phyloP scores from a whole-genome alignment of 768 basidiomycete species.

The Auriscalpium microsporum region DNA sequence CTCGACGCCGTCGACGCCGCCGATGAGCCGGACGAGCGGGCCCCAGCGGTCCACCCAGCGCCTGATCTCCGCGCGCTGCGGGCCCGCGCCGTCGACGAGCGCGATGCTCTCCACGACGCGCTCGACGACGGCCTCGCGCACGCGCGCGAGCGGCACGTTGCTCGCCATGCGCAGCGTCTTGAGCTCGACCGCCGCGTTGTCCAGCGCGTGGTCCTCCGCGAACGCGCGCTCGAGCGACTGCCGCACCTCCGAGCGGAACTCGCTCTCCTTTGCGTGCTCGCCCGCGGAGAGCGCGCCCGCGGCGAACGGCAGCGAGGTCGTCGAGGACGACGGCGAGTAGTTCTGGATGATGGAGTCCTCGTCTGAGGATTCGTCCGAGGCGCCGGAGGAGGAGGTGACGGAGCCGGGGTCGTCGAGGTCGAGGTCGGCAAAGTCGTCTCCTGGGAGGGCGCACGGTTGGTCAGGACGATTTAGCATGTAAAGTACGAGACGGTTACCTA shows the following conservation, averaged over 20 bases:
- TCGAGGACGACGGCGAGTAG: constrained; percentile 40
- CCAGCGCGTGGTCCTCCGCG: constrained; percentile 82
- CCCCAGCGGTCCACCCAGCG: constrained; percentile 74
- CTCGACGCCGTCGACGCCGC: constrained; percentile 76
- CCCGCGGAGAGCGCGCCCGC: constrained; percentile 29
- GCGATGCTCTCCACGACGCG: constrained; percentile 69
- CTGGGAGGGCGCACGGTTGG: constrained; percentile 25
- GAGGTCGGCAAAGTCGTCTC: constrained; percentile 56
- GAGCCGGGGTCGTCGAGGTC: constrained; percentile 53
- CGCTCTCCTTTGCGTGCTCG: constrained; percentile 40
- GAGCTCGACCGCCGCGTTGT: constrained; percentile 89
- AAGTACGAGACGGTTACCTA: constrained; percentile 39
- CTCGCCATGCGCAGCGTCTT: constrained; percentile 96
- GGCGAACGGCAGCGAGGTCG: constrained; percentile 37
- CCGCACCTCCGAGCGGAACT: constrained; percentile 71
- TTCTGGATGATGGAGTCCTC: constrained; percentile 25
- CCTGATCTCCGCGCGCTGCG: constrained; percentile 59
- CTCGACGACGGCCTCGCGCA: constrained; percentile 83
- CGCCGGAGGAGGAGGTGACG: constrained; percentile 38
- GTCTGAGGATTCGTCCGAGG: constrained; percentile 33
- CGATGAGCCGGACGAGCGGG: constrained; percentile 67
- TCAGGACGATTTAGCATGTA: neutral
- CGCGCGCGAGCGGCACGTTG: constrained; percentile 81
- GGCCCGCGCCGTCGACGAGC: constrained; percentile 45
- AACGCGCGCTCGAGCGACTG: constrained; percentile 89